These are phyloP conservation scores for Diaporthe ampelina DNA, from an alignment of 2,329 filamentous ascomycete genomes.

Conservation along the genomic window DNA sequence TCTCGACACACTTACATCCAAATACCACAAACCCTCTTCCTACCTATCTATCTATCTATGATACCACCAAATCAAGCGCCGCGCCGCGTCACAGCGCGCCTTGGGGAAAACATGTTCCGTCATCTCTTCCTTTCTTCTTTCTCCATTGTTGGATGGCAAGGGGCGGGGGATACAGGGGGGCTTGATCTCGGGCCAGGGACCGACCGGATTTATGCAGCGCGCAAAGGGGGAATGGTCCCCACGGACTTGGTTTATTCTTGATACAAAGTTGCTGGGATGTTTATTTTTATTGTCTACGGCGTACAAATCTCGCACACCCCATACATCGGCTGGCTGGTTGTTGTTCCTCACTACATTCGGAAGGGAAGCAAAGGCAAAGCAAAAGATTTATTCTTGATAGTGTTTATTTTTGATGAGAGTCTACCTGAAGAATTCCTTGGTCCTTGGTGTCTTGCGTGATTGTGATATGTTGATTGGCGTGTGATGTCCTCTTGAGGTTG, in stretches of 20 bases:
- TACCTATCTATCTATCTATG: conserved; percentile 8
- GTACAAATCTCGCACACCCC: conserved; percentile 32
- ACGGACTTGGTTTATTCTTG: conserved; percentile 38
- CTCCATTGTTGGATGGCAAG: too few relatives aligned
- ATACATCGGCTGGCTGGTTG: conserved; percentile 41
- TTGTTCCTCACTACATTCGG: conserved; percentile 14
- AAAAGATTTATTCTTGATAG: conserved; percentile 36
- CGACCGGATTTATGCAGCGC: conserved; percentile 16
- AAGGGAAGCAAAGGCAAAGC: conserved; percentile 29
- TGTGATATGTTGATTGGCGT: background rate
- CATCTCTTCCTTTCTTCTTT: background rate
- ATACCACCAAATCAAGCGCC: conserved; percentile 37
- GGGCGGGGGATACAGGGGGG: too few relatives aligned
- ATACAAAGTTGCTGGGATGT: conserved; percentile 37
- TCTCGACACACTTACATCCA: background rate
- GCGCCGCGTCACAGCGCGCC: conserved; percentile 26
- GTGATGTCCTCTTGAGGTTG: background rate
- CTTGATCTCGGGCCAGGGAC: conserved; percentile 23
- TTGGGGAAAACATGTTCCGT: background rate
- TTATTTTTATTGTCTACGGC: conserved; percentile 31
- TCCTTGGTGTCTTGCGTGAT: too few relatives aligned
- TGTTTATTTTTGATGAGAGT: conserved; percentile 41
- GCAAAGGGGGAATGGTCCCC: conserved; percentile 7
- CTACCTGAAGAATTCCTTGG: background rate
- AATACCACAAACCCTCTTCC: conserved; percentile 15